These are phyloP conservation scores for Rhodocollybia butyracea DNA, from an alignment of 768 basidiomycete genomes.

Conservation along the genomic window DNA sequence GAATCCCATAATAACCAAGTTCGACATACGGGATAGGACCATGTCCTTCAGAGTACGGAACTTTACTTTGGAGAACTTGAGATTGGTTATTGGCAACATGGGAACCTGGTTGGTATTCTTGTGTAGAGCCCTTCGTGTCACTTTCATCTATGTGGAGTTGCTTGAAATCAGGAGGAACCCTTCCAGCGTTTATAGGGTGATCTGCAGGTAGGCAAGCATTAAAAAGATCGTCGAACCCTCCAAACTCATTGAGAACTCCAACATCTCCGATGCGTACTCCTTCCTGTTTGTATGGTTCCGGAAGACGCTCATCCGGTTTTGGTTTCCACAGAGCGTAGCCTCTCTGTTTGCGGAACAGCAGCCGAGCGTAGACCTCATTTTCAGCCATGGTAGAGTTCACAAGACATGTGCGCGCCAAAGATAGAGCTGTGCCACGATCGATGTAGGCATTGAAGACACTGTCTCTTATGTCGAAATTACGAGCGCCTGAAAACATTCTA, in stretches of 20 bases:
- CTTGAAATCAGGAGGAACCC: constrained; percentile 26
- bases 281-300: constrained; percentile 18
- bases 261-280: constrained; percentile 38
- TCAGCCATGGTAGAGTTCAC: neutral
- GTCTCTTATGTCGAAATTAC: neutral
- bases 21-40: neutral
- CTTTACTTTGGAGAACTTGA: neutral
- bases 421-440: neutral
- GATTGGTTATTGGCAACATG: neutral
- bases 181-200: constrained; percentile 25
- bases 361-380: constrained; percentile 17
- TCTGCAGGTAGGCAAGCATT: constrained; percentile 30
- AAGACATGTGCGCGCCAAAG: neutral
- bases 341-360: constrained; percentile 19
- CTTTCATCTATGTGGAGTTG: constrained; percentile 1
- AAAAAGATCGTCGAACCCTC: constrained; percentile 35
- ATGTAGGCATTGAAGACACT: neutral
- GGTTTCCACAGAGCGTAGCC: constrained; percentile 36
- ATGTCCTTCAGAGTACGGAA: neutral
- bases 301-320: constrained; percentile 21
- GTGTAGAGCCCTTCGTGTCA: neutral
- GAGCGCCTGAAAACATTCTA: constrained; percentile 1
- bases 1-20: neutral
- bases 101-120: neutral
- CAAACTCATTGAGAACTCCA: constrained; percentile 30